Evolutionary conservation across 108 stramenopile species (phyloP).

Genomic region (Stephanodiscus triporus): DNA sequence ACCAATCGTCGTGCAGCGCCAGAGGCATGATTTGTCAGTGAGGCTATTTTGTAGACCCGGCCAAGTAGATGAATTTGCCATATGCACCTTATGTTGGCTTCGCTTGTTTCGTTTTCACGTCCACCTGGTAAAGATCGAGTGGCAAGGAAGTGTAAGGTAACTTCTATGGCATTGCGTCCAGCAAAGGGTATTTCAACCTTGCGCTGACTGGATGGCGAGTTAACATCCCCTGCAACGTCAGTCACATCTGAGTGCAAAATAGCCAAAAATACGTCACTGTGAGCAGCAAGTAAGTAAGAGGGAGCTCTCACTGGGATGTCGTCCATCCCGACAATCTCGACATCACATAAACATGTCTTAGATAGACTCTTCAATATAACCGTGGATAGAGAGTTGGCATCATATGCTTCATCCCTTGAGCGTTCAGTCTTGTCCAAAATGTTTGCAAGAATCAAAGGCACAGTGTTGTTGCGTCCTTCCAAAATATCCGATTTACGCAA

Average conservation of each 20-base stretch:
- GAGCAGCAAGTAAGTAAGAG: conserved; percentile 14
- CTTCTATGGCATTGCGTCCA: conserved; percentile 16
- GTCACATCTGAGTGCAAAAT: conserved; percentile 7
- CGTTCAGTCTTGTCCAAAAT: background rate
- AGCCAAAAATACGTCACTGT: conserved; percentile 21
- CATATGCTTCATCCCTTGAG: no score
- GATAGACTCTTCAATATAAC: conserved; percentile 20
- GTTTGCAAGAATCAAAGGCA: background rate
- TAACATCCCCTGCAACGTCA: background rate
- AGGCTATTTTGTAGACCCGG: conserved; percentile 8
- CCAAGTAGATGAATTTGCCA: conserved; percentile 22
- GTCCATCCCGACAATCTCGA: conserved; percentile 21
- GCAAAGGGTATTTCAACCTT: conserved; percentile 23
- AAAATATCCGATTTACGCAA: background rate
- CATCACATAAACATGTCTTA: conserved; percentile 32
- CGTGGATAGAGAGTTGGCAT: background rate
- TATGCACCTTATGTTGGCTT: conserved; percentile 14
- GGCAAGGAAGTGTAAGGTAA: conserved; percentile 19
- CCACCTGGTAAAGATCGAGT: conserved; percentile 11
- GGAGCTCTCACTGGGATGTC: conserved; percentile 4
- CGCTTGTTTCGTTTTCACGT: conserved; percentile 1
- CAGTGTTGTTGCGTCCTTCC: background rate
- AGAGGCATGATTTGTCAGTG: conserved; percentile 14
- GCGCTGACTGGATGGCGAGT: background rate
- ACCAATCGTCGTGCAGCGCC: conserved; percentile 15